These are phyloP conservation scores for Ophiostoma quercus DNA, from an alignment of 2,329 filamentous ascomycete genomes.

Conservation along the genomic window DNA sequence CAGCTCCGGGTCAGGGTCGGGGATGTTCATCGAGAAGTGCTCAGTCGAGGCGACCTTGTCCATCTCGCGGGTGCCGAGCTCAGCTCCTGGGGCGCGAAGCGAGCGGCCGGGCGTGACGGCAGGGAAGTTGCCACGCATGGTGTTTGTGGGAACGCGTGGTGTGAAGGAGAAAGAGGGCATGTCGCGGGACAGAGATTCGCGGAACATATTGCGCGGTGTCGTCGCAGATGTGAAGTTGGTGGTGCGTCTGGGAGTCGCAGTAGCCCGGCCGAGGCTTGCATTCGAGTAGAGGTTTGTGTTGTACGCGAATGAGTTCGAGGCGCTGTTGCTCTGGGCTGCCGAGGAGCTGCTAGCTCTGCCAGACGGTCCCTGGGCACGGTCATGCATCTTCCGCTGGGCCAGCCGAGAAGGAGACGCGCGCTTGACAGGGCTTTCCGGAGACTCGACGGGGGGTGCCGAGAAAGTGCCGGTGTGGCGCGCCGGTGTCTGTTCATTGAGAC, in stretches of 20 bases:
- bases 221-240: slow-evolving; percentile 33
- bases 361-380: slow-evolving; percentile 34
- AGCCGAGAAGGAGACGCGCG: slow-evolving; percentile 35
- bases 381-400: slow-evolving; percentile 36
- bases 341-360: slow-evolving; percentile 29
- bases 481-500: slow-evolving; percentile 21
- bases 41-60: slow-evolving; percentile 47
- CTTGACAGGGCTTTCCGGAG: slow-evolving; percentile 34
- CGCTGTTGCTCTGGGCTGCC: background rate
- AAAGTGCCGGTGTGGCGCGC: slow-evolving; percentile 26
- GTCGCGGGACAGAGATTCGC: slow-evolving; percentile 31
- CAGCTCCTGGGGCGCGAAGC: slow-evolving; percentile 43
- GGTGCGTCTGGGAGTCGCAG: slow-evolving; percentile 28
- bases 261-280: slow-evolving; percentile 16
- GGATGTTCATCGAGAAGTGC: slow-evolving; percentile 55
- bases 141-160: slow-evolving; percentile 42
- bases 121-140: slow-evolving; percentile 46
- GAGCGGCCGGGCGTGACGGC: slow-evolving; percentile 43
- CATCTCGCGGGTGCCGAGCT: slow-evolving; percentile 47
- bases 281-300: slow-evolving; percentile 14
- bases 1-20: slow-evolving; percentile 51
- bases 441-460: slow-evolving; percentile 27
- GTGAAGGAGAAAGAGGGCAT: slow-evolving; percentile 39
- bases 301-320: slow-evolving; percentile 13
- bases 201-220: slow-evolving; percentile 35